Evolutionary conservation across 176 grass and related monocot species (phyloP).

Genomic region (Urochloa ruziziensis): DNA sequence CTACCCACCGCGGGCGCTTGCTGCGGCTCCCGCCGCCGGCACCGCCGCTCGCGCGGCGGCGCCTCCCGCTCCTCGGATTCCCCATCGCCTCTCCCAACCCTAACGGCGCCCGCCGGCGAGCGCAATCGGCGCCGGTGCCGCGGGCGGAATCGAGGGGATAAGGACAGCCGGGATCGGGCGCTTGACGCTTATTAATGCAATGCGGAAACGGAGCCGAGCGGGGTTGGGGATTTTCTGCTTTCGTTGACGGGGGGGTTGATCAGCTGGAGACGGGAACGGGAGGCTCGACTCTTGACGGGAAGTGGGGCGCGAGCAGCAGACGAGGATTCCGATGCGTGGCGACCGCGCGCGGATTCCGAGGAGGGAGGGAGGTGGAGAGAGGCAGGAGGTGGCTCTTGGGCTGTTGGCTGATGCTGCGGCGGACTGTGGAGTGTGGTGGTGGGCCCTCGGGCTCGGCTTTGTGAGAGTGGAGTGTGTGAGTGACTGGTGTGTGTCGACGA

Average conservation of each 20-base stretch:
- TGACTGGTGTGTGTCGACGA: no score
- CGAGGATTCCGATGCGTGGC: background rate
- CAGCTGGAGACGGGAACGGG: background rate
- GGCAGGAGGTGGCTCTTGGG: no score
- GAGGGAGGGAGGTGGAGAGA: no score
- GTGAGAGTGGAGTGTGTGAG: no score
- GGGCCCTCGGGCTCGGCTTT: no score
- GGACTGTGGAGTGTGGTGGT: no score
- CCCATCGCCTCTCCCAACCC: background rate
- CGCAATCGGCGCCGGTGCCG: background rate
- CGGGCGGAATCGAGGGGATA: background rate
- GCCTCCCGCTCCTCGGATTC: background rate
- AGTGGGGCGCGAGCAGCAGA: no score
- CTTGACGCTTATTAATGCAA: background rate
- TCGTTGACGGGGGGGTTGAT: background rate
- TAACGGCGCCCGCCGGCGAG: background rate
- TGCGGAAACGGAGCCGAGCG: background rate
- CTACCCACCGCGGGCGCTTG: conserved; percentile 14
- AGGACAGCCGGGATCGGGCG: background rate
- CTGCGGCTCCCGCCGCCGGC: background rate
- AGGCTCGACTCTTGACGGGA: no score
- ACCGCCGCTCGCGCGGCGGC: background rate
- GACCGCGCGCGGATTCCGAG: background rate
- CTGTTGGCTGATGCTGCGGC: no score
- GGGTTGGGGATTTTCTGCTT: background rate